phyloP scores from a whole-genome alignment of 2,329 filamentous ascomycete species.

The Capronia coronata region DNA sequence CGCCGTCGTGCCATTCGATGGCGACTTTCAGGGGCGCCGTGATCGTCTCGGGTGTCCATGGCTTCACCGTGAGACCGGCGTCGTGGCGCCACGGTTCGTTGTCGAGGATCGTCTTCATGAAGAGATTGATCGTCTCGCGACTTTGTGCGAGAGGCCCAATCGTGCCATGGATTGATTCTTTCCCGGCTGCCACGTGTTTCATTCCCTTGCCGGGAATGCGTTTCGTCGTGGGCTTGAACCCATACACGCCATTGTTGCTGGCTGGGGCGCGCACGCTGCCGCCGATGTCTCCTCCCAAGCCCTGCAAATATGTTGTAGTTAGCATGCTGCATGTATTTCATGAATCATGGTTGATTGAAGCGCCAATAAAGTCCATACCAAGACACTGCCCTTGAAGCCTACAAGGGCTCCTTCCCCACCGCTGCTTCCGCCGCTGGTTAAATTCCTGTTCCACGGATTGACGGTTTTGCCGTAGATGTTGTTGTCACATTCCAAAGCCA shows the following conservation, averaged over 20 bases:
- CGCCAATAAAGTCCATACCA: constrained; percentile 27
- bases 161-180: not conserved
- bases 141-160: not conserved
- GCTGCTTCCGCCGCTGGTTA: constrained; percentile 50
- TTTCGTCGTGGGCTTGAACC: constrained; percentile 48
- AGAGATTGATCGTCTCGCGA: not conserved
- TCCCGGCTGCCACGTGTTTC: not conserved
- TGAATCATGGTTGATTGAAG: too few relatives aligned
- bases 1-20: constrained; percentile 59
- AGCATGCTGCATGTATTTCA: too few relatives aligned
- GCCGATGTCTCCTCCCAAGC: constrained; percentile 33
- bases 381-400: constrained; percentile 44
- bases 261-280: constrained; percentile 34
- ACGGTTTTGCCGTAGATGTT: constrained; percentile 39
- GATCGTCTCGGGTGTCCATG: too few relatives aligned
- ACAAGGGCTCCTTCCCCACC: constrained; percentile 54
- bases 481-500: constrained; percentile 32
- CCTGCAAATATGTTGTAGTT: too few relatives aligned
- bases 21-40: constrained; percentile 56
- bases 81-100: not conserved
- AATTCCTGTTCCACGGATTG: constrained; percentile 48
- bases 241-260: constrained; percentile 52
- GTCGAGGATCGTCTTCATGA: not conserved
- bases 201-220: constrained; percentile 37
- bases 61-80: not conserved